A percentile compares a stretch with the other conserved stretches of the same genome.
Evolutionary conservation across 1,284 basidiomycete genomes (phyloP).

Genomic region (Sparassis latifolia): DNA sequence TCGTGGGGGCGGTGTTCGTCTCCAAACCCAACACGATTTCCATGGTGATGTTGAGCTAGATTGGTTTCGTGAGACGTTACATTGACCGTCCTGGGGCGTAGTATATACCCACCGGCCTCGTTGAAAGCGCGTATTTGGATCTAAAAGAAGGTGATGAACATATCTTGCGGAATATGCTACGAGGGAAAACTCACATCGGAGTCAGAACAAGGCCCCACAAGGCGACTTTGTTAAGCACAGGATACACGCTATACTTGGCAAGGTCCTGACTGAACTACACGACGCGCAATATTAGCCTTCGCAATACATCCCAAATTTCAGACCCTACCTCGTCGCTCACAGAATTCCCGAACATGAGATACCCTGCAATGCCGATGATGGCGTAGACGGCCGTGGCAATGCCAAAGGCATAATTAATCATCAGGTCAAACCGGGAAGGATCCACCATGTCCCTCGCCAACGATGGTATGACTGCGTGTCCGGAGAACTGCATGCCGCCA

Average conservation of each 20-base stretch:
- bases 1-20: slow-evolving; percentile 16
- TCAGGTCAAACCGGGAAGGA: slow-evolving; percentile 73
- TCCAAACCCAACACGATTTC: slow-evolving; percentile 72
- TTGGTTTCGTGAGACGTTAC: not conserved
- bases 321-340: slow-evolving; percentile 79
- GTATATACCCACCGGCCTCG: slow-evolving; percentile 66
- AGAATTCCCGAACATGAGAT: slow-evolving; percentile 83
- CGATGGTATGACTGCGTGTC: slow-evolving; percentile 90
- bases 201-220: slow-evolving; percentile 90
- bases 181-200: slow-evolving; percentile 56
- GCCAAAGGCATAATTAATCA: slow-evolving; percentile 84
- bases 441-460: slow-evolving; percentile 88
- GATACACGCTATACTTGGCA: slow-evolving; percentile 69
- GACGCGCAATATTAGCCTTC: not conserved
- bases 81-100: not conserved
- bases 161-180: not conserved
- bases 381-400: slow-evolving; percentile 77
- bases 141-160: slow-evolving; percentile 29
- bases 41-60: slow-evolving; percentile 71
- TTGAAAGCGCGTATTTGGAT: slow-evolving; percentile 84
- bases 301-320: not conserved
- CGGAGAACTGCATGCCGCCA: slow-evolving; percentile 59
- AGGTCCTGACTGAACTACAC: slow-evolving; percentile 81
- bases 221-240: slow-evolving; percentile 66
- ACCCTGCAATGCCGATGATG: slow-evolving; percentile 80